Base-by-base conservation (phyloP, 108 stramenopile genomes). In the Tribonema minus region DNA sequence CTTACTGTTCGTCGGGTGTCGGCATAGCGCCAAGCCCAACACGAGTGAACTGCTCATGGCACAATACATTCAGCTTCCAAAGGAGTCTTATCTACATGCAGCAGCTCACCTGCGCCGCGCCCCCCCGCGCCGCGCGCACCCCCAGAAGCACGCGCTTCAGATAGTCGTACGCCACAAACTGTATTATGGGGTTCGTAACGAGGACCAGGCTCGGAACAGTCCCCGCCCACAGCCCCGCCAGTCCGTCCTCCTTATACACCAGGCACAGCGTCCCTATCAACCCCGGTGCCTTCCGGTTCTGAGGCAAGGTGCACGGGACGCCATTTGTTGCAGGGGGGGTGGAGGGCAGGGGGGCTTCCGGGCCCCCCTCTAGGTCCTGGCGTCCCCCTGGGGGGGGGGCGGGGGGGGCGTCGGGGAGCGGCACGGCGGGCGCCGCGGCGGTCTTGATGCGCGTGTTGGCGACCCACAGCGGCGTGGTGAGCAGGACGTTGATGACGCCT, bases 181-280 rank as follows among this genome's bases (percentile, higher is more conserved):
- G 95, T 38, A 96, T 91, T 83, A 91, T 89, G 23, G 95, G 95
- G 82, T 96, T 96, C 60, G 90, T 89, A n/a, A 96, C 93, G 20
- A 94, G 85, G 5, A 94, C 68, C n/a, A 96, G 66, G 26, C 92
- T 93, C 25, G 93, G 87, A 6, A 27, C 92, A 90, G 70, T 84
- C 1, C 89, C 89, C 12, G 75, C 71, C 88, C 86, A 90, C 15
- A 90, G 70, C 31, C 86, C 58, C 7, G 28, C 36, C 28, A 87
- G 39, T 31, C 89, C 89, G 46, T 90, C 89, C 35, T 88, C 64
- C 26, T 69, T 73, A 59, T 29, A 60, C 29, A 85, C 75, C n/a
- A 37, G 60, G n/a, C 34, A 32, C 37, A 87, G 70, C 25, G 79
- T 64, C 71, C 37, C 82, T 81, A 28, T 33, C 9, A 82, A 75